Evolutionary conservation across 1,139 yeast genomes (phyloP), one percentile per base, ranked within the genome.

Genomic region (Taiozyma sp.): DNA sequence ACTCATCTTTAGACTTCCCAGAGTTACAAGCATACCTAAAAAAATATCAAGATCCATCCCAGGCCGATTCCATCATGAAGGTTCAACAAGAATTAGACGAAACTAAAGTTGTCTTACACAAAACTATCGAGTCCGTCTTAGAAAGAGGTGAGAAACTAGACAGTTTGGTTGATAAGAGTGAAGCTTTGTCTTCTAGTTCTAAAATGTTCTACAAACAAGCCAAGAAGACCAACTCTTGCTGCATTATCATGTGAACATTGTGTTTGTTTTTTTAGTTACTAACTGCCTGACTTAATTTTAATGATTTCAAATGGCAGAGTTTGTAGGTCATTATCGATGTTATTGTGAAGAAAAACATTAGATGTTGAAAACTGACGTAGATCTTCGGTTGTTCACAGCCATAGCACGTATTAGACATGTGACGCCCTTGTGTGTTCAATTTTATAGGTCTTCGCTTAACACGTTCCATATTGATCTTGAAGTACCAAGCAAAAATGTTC

Each of bases 81-180:
- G 99, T 93, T 39, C 99, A 95, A 74, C 96, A 91, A 67, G 99
- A 93, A 70, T 80, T 93, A 63, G 99, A 95, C 70, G 99, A 95
- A 67, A 93, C 99, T 44, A 95, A 93, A 77, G 90, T 92, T 62
- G 97, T 92, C 43, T 76, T 93, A 65, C 98, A 93, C 72, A 91
- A 93, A 74, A 91, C 98, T 46, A 93, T 93, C 62, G 98, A 95
- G 70, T 80, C 87, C 57, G 97, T 95, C 22, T 78, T 93, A 64
- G 96, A 90, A 68, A 84, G 99, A 68, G 99, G 99, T 46, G 99
- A 93, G 71, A 91, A 91, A 67, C 79, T 93, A 65, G 99, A 93
- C 67, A 80, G 95, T 48, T 77, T 93, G 65, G 99, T 93, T 43
- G 97, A 92, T 68, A 93, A 93, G 74, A 86, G 96, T 30, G 98